Percentiles rank a stretch among this genome's conserved stretches.
phyloP scores from a whole-genome alignment of 768 basidiomycete genomes.

The Mycena crocata region DNA sequence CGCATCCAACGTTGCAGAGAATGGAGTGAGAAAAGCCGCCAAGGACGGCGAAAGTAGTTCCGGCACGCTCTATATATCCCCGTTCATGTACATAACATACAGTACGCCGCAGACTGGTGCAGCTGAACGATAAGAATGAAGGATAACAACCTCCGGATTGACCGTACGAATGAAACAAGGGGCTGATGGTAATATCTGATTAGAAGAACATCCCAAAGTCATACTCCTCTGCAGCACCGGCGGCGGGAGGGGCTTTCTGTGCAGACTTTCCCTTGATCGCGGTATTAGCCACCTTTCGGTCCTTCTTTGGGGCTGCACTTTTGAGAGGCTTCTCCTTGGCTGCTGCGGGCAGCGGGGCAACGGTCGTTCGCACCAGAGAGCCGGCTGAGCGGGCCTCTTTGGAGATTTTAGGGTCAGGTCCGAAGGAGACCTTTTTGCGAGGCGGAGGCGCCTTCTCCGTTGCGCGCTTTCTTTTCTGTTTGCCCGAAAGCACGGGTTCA shows the following conservation, averaged over 20 bases:
- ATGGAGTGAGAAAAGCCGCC: too few relatives aligned
- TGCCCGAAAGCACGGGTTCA: constrained; percentile 46
- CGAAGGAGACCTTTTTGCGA: constrained; percentile 68
- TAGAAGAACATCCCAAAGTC: constrained; percentile 72
- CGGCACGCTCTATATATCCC: too few relatives aligned
- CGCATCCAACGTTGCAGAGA: too few relatives aligned
- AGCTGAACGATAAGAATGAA: not conserved
- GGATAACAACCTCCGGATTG: constrained; percentile 14
- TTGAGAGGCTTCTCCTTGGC: constrained; percentile 44
- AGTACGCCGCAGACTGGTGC: too few relatives aligned
- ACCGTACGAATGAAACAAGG: not conserved
- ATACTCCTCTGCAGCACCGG: constrained; percentile 54
- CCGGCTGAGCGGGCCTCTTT: constrained; percentile 32
- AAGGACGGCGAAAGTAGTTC: too few relatives aligned
- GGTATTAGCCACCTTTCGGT: constrained; percentile 50
- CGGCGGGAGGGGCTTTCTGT: constrained; percentile 36
- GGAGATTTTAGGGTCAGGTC: constrained; percentile 40
- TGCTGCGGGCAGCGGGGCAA: constrained; percentile 12
- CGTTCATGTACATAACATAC: too few relatives aligned
- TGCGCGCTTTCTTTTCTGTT: constrained; percentile 61
- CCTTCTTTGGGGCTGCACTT: constrained; percentile 35
- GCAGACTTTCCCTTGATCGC: constrained; percentile 42
- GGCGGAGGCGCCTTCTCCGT: constrained; percentile 45
- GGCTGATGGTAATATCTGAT: not conserved
- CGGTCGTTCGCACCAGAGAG: constrained; percentile 22